These are phyloP conservation scores for Smittium culicis DNA, from an alignment of 371 early-diverging fungal genomes.

Conservation along the genomic window DNA sequence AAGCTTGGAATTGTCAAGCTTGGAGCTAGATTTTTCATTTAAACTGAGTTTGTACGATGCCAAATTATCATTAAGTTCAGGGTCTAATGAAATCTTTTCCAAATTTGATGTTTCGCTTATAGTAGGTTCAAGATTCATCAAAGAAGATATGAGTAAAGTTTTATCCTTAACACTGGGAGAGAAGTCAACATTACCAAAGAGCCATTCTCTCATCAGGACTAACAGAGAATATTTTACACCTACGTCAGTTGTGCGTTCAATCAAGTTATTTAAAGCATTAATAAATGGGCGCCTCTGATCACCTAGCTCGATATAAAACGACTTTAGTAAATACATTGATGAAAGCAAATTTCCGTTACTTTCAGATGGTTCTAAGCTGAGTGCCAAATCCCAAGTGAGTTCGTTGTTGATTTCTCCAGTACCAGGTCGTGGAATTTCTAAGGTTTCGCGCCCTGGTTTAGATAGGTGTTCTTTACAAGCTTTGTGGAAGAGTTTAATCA, in stretches of 20 bases:
- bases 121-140: conserved; percentile 67
- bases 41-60: conserved; percentile 3
- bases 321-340: conserved; percentile 51
- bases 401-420: neutral
- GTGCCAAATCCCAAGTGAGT: conserved; percentile 7
- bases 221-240: conserved; percentile 59
- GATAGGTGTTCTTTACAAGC: conserved; percentile 55
- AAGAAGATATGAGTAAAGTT: conserved; percentile 70
- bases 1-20: neutral
- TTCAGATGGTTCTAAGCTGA: neutral
- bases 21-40: conserved; percentile 1
- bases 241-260: conserved; percentile 63
- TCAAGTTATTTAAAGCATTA: conserved; percentile 59
- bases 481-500: conserved; percentile 70
- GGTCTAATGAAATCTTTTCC: conserved; percentile 8
- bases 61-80: neutral
- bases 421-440: neutral
- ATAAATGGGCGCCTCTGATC: conserved; percentile 81
- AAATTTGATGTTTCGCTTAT: conserved; percentile 21
- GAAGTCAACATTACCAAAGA: conserved; percentile 53
- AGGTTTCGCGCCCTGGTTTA: conserved; percentile 1
- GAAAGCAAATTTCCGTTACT: neutral
- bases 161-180: conserved; percentile 96
- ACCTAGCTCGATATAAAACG: conserved; percentile 59
- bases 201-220: conserved; percentile 78